Conservation (phyloP, 2,329 filamentous ascomycete genomes). For the Colletotrichum sp. region DNA sequence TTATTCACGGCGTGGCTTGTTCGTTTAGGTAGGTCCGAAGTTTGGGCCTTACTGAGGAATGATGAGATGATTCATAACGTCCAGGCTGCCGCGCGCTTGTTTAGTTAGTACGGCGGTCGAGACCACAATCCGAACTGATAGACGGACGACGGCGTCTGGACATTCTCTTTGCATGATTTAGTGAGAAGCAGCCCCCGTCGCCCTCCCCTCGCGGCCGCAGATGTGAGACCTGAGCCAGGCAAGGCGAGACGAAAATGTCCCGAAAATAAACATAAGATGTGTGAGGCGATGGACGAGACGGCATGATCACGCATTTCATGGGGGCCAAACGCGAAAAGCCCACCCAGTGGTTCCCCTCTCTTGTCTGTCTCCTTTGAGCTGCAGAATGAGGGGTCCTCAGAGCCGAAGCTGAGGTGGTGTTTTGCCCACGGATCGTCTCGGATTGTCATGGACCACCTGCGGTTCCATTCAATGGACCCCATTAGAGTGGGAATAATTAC, state of each 20-base stretch:
- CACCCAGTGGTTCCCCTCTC: neutral
- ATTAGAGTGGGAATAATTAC: neutral
- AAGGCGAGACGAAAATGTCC: neutral
- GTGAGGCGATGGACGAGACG: neutral
- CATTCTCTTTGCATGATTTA: neutral
- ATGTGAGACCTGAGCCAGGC: neutral
- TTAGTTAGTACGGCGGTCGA: neutral
- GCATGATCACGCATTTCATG: neutral
- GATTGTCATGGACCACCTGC: neutral
- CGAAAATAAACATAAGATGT: neutral
- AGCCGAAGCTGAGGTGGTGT: neutral
- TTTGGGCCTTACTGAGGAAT: neutral
- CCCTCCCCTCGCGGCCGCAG: neutral
- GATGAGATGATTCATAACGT: neutral
- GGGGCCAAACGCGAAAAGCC: neutral
- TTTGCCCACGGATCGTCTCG: neutral
- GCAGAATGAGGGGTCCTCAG: neutral
- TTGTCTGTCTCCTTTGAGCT: neutral
- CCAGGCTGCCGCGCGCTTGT: slow-evolving; percentile 14
- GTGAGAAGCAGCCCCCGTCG: neutral
- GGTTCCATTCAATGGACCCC: neutral
- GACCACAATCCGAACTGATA: neutral
- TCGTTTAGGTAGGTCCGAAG: neutral
- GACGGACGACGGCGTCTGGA: neutral
- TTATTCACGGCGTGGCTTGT: neutral